These are phyloP conservation scores for Piromyces finnis DNA, from an alignment of 192 early-diverging fungal species.

Conservation along the genomic window DNA sequence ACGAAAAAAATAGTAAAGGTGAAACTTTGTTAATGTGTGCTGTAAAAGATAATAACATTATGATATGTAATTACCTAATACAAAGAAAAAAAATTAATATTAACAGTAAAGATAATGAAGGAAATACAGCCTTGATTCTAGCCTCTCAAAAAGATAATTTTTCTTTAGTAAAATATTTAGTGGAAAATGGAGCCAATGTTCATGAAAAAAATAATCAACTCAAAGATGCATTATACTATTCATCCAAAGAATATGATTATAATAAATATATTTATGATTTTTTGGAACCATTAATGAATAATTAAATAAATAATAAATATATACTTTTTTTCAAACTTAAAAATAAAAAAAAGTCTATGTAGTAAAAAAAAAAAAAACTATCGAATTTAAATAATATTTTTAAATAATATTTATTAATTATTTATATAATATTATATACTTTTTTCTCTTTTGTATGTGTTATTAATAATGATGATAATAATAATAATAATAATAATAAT, in stretches of 20 bases:
- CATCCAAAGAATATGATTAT: background rate
- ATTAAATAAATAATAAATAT: too few relatives aligned
- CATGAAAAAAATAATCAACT: background rate
- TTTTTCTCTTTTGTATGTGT: too few relatives aligned
- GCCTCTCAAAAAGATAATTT: background rate
- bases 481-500: too few relatives aligned
- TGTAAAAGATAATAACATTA: background rate
- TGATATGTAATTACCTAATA: background rate
- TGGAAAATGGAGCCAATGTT: background rate
- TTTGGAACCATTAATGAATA: background rate
- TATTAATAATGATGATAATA: too few relatives aligned
- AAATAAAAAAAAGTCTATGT: too few relatives aligned
- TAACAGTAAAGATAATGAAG: background rate
- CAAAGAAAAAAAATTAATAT: background rate
- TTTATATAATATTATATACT: too few relatives aligned
- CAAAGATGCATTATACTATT: background rate
- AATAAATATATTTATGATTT: background rate
- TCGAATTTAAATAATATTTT: too few relatives aligned
- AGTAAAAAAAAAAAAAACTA: too few relatives aligned
- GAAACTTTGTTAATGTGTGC: background rate
- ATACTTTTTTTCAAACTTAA: too few relatives aligned
- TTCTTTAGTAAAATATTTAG: background rate
- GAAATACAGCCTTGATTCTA: background rate
- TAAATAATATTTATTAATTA: too few relatives aligned
- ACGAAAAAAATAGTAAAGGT: background rate